Percentiles rank a stretch among this genome's conserved stretches.
phyloP scores from a whole-genome alignment of 2,329 filamentous ascomycete genomes.

The Xylariaceae sp. region DNA sequence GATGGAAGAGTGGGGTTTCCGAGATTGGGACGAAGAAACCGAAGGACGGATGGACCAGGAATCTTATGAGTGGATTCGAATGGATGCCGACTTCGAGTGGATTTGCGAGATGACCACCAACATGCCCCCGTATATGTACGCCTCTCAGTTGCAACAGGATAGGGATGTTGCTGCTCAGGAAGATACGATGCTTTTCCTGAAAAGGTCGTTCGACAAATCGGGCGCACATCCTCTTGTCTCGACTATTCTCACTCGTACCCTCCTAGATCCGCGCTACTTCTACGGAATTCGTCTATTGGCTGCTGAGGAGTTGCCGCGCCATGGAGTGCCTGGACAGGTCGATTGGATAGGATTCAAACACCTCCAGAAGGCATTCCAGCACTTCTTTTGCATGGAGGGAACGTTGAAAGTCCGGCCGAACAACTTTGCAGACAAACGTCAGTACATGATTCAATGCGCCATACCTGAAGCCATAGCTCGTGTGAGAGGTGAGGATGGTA shows the following conservation, averaged over 20 bases:
- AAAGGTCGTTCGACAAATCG: slow-evolving; percentile 41
- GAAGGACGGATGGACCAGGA: slow-evolving; percentile 91
- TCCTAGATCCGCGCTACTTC: slow-evolving; percentile 90
- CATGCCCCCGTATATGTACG: slow-evolving; percentile 95
- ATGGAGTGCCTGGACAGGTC: slow-evolving; percentile 60
- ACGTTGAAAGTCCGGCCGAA: slow-evolving; percentile 79
- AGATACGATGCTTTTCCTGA: slow-evolving; percentile 70
- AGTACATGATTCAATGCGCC: slow-evolving; percentile 77
- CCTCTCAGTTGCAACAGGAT: slow-evolving; percentile 95
- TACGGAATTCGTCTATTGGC: slow-evolving; percentile 87
- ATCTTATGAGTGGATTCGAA: slow-evolving; percentile 96
- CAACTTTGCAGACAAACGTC: slow-evolving; percentile 80
- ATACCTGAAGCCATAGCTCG: slow-evolving; percentile 77
- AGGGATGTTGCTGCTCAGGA: slow-evolving; percentile 88
- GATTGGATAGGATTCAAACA: slow-evolving; percentile 78
- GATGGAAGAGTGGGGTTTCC: slow-evolving; percentile 73
- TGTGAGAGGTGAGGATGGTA: slow-evolving; percentile 68
- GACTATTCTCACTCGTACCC: slow-evolving; percentile 80
- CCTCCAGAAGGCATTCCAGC: slow-evolving; percentile 77
- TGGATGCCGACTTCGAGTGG: slow-evolving; percentile 99
- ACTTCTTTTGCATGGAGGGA: slow-evolving; percentile 79
- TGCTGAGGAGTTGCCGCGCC: slow-evolving; percentile 69
- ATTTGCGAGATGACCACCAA: slow-evolving; percentile 75
- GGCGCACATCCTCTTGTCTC: slow-evolving; percentile 74
- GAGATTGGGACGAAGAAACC: slow-evolving; percentile 84